phyloP scores from a whole-genome alignment of 768 basidiomycete species.

The Amanita muscaria region DNA sequence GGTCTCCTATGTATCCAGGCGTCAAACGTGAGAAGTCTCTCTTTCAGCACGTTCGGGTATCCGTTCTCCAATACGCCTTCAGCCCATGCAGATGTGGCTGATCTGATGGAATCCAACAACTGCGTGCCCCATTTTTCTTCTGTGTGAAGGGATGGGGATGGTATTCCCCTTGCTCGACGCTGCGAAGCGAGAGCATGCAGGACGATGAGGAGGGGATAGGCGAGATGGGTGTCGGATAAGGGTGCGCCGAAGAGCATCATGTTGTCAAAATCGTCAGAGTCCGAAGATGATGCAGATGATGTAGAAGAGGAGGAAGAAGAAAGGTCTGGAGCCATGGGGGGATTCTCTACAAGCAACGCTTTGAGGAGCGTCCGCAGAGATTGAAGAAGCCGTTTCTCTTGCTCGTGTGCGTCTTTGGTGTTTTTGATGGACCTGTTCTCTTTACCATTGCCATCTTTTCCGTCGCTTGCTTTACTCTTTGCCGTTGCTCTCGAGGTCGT shows the following conservation, averaged over 20 bases:
- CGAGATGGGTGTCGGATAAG: background rate
- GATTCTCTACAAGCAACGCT: background rate
- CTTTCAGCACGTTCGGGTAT: slow-evolving; percentile 25
- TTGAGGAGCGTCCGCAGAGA: background rate
- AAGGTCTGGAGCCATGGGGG: background rate
- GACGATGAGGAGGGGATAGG: background rate
- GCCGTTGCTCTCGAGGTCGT: background rate
- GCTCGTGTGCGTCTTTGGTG: background rate
- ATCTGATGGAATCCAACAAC: slow-evolving; percentile 11
- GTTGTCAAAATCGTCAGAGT: background rate
- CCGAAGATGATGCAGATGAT: too few relatives aligned
- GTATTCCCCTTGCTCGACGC: slow-evolving; percentile 1
- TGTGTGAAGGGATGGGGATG: slow-evolving; percentile 21
- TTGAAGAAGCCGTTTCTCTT: background rate
- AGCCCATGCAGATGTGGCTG: slow-evolving; percentile 29
- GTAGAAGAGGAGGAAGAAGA: too few relatives aligned
- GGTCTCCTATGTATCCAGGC: slow-evolving; percentile 8
- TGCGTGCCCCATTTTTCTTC: slow-evolving; percentile 4
- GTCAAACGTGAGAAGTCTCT: slow-evolving; percentile 17
- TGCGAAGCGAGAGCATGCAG: background rate
- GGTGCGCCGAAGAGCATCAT: background rate
- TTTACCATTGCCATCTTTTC: background rate
- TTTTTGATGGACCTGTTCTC: background rate
- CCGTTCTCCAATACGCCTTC: slow-evolving; percentile 19
- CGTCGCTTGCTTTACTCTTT: background rate